Percentiles rank a stretch among this genome's conserved stretches.
Conservation (phyloP, 192 early-diverging fungal genomes). For the Backusella circina region DNA sequence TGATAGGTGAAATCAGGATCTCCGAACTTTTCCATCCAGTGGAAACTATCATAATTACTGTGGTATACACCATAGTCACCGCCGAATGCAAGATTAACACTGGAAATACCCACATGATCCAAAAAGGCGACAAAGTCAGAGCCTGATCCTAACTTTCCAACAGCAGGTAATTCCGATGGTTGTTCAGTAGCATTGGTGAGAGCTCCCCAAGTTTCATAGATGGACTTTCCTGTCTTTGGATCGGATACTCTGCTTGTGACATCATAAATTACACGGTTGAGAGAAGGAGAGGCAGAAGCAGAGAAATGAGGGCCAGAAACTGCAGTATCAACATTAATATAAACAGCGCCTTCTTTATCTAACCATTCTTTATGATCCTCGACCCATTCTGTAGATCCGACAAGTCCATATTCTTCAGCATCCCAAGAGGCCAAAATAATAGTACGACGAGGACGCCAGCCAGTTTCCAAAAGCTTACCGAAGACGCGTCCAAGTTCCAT, state of each 20-base stretch:
- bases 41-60: conserved; percentile 60
- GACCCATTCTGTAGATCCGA: conserved; percentile 73
- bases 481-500: conserved; percentile 54
- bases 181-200: neutral
- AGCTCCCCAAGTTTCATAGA: conserved; percentile 52
- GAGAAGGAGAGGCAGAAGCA: conserved; percentile 47
- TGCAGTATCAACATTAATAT: conserved; percentile 59
- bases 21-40: conserved; percentile 55
- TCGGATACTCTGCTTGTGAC: conserved; percentile 48
- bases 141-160: conserved; percentile 43
- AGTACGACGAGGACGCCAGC: conserved; percentile 64
- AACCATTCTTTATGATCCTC: conserved; percentile 63
- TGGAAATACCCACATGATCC: conserved; percentile 58
- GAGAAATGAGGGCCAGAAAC: conserved; percentile 51
- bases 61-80: conserved; percentile 56
- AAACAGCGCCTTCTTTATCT: conserved; percentile 50
- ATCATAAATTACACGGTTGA: conserved; percentile 47
- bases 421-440: conserved; percentile 70
- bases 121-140: conserved; percentile 61
- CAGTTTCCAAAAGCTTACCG: conserved; percentile 52
- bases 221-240: conserved; percentile 39
- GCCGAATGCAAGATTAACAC: conserved; percentile 49
- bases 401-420: conserved; percentile 61
- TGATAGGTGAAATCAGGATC: conserved; percentile 56
- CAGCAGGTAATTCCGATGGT: neutral